A percentile compares a stretch with the other conserved stretches of the same genome.
phyloP scores from a whole-genome alignment of 192 early-diverging fungal species.

The Chytriomyces sp. region DNA sequence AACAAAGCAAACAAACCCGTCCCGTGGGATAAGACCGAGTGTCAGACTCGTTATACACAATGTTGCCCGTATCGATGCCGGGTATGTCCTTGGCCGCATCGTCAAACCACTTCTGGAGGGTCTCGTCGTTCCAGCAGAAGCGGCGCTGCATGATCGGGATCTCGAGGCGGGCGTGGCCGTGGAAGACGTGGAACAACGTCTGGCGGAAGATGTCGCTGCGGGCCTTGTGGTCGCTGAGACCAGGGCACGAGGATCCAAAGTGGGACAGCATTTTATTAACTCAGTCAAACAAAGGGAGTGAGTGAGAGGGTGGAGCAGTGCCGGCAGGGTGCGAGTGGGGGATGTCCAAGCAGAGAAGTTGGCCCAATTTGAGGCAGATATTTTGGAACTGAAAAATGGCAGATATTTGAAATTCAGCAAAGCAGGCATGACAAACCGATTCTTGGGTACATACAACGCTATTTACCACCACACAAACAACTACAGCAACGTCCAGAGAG shows the following conservation, averaged over 20 bases:
- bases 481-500: too few relatives aligned
- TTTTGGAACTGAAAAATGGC: too few relatives aligned
- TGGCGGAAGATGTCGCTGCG: conserved; percentile 7
- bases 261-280: background rate
- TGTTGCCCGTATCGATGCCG: background rate
- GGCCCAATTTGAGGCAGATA: too few relatives aligned
- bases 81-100: background rate
- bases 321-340: too few relatives aligned
- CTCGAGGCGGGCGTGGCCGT: conserved; percentile 5
- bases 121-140: conserved; percentile 8
- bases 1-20: too few relatives aligned
- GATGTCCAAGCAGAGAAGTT: too few relatives aligned
- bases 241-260: background rate
- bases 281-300: too few relatives aligned
- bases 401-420: too few relatives aligned
- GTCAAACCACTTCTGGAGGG: conserved; percentile 1
- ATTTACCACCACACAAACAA: too few relatives aligned
- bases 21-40: background rate
- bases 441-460: too few relatives aligned
- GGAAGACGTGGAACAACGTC: conserved; percentile 8
- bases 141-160: conserved; percentile 26
- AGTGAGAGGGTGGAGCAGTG: too few relatives aligned
- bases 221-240: background rate
- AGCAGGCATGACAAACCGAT: too few relatives aligned
- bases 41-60: background rate